Percentiles rank a stretch among this genome's conserved stretches.
These are phyloP conservation scores for Chaetomium olivaceum DNA, from an alignment of 2,329 filamentous ascomycete genomes.

Conservation along the genomic window DNA sequence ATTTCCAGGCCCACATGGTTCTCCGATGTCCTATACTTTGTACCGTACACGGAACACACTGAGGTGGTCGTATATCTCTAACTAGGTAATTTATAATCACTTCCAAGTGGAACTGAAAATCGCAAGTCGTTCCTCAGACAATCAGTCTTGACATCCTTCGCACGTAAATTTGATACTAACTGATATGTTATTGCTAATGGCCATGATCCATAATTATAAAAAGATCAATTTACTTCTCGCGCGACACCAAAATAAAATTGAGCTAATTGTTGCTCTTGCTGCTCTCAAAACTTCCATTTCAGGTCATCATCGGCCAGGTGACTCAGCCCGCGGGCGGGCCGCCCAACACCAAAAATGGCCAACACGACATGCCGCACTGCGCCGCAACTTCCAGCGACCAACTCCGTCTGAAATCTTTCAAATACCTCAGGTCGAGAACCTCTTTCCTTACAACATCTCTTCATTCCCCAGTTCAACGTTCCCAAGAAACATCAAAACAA, in stretches of 20 bases:
- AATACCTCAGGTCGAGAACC: not conserved
- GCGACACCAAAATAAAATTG: not conserved
- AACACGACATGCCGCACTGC: not conserved
- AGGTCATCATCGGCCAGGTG: not conserved
- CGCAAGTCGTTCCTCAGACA: too few species aligned
- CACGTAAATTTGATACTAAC: too few species aligned
- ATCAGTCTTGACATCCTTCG: too few species aligned
- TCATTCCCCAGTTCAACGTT: not conserved
- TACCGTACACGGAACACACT: too few species aligned
- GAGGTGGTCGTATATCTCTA: too few species aligned
- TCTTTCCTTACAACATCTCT: not conserved
- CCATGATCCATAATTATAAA: too few species aligned
- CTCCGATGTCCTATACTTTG: too few species aligned
- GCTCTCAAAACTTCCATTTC: not conserved
- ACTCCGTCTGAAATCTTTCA: not conserved
- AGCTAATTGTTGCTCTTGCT: not conserved
- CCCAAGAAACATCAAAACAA: not conserved
- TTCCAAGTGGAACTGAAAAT: too few species aligned
- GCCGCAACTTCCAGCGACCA: not conserved
- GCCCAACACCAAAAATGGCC: not conserved
- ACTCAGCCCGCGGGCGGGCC: slow-evolving; percentile 4
- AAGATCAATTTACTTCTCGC: not conserved
- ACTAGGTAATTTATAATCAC: too few species aligned
- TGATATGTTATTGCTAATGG: too few species aligned
- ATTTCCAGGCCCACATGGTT: not conserved